These are phyloP conservation scores for Ramularia collo-cygni DNA, from an alignment of 2,329 filamentous ascomycete species.

Conservation along the genomic window DNA sequence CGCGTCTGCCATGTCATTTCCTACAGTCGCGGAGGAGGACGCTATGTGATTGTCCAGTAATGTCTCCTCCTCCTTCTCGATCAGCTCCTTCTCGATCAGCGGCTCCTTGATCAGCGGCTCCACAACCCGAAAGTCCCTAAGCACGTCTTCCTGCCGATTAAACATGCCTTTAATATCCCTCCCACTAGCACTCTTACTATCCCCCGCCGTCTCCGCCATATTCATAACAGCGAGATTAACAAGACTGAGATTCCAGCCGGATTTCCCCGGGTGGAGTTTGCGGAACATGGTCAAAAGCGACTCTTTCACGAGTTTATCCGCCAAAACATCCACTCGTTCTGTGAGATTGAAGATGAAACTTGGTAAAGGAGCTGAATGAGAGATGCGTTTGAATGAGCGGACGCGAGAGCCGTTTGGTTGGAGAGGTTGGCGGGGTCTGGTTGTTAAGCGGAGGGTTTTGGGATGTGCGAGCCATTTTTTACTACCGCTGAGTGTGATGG, in stretches of 20 bases:
- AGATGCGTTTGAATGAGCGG: constrained; percentile 62
- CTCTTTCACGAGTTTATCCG: constrained; percentile 63
- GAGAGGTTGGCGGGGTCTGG: constrained; percentile 54
- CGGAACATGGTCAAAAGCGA: constrained; percentile 65
- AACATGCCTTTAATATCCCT: constrained; percentile 82
- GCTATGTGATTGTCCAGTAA: not conserved
- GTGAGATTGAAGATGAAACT: constrained; percentile 63
- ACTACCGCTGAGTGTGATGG: constrained; percentile 4
- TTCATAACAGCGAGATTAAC: constrained; percentile 85
- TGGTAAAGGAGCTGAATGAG: constrained; percentile 67
- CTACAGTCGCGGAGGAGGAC: not conserved
- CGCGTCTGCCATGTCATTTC: constrained; percentile 3
- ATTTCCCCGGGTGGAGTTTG: constrained; percentile 61
- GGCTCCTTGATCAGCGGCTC: constrained; percentile 30
- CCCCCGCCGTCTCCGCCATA: constrained; percentile 52
- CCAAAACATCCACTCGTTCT: constrained; percentile 52
- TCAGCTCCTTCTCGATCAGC: constrained; percentile 6
- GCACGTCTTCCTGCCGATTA: constrained; percentile 59
- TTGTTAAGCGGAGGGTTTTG: constrained; percentile 72
- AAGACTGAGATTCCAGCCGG: constrained; percentile 72
- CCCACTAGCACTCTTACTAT: constrained; percentile 45
- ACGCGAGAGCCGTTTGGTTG: constrained; percentile 49
- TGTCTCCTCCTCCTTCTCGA: not conserved
- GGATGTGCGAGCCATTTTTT: constrained; percentile 71
- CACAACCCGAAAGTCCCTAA: constrained; percentile 60